Percentiles rank a stretch among this genome's conserved stretches.
These are phyloP conservation scores for Otatea glauca DNA, from an alignment of 176 grass and related monocot genomes.

Conservation along the genomic window DNA sequence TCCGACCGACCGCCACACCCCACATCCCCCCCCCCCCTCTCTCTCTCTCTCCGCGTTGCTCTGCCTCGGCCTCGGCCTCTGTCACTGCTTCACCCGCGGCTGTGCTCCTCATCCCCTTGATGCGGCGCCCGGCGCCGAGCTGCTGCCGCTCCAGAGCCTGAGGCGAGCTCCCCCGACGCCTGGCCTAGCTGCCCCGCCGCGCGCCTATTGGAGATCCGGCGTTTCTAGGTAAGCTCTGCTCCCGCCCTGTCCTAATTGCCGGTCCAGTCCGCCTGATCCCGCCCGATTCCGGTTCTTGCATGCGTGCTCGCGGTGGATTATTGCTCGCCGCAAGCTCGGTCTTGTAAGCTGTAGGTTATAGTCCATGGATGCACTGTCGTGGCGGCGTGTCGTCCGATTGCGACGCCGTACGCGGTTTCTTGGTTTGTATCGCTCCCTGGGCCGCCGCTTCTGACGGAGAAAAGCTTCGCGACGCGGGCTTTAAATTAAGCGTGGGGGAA, in stretches of 20 bases:
- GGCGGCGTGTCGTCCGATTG: neutral
- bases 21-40: neutral
- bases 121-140: conserved; percentile 26
- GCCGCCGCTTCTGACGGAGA: conserved; percentile 17
- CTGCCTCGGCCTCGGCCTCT: conserved; percentile 12
- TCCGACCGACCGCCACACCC: conserved; percentile 41
- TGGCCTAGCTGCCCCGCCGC: neutral
- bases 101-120: neutral
- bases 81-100: conserved; percentile 4
- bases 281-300: conserved; percentile 31
- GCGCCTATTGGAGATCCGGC: conserved; percentile 38
- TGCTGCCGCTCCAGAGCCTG: conserved; percentile 9
- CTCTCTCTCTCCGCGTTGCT: conserved; percentile 22
- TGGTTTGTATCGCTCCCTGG: neutral
- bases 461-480: neutral
- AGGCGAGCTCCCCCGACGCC: conserved; percentile 9
- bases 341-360: neutral
- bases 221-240: conserved; percentile 40
- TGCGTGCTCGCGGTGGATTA: conserved; percentile 22
- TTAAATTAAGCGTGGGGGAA: neutral
- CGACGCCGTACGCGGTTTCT: neutral
- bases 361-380: neutral
- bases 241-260: conserved; percentile 18
- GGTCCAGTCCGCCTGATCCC: conserved; percentile 31
- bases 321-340: neutral